Base-by-base conservation (phyloP, 306 rosid species). In the Rosa multiflora region DNA sequence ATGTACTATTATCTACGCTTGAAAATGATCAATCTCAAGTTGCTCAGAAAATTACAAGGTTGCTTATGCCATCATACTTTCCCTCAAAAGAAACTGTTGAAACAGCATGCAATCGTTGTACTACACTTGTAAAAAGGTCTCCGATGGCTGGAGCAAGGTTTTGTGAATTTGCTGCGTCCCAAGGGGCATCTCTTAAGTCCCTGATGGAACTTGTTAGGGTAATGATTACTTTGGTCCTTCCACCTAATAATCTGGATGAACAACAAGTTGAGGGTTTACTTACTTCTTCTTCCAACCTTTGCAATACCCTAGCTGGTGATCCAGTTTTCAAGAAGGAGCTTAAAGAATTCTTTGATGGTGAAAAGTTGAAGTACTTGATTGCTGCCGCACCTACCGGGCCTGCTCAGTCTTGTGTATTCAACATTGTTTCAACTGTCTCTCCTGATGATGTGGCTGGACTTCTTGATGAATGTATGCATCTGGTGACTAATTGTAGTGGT, bases 81-180 rank as follows among this genome's bases (percentile, higher is more conserved):
- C 98, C 97, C 74, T 83, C 92, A 46, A 91, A 82, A 80, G 81
- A 87, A 74, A 80, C 98, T 8, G 73, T 81, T 63, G 89, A 88
- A 76, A 97, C 89, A 86, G 98, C 99, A 73, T 95, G 99, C 69
- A 90, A 81, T 78, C 98, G 98, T 71, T 95, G 99, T 81, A 76
- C 85, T 80, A 91, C 92, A 42, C 98, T 95, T 40, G 63, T 95
- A 72, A 91, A 76, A 82, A 85, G 97, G 81, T 89, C 97, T 83
- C 99, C 99, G 29, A 49, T 74, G 85, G 97, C 97, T 76, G 99
- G 99, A 13, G 94, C 97, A 82, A 95, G 85, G 80, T 95, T 95
- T 88, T 92, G 96, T 71, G 82, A 95, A 81, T 90, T 88, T 80
- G 86, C 87, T 40, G 82, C 77, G 58, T 82, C 75, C 75, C 93